These are phyloP conservation scores for Eucalyptus caleyi DNA, from an alignment of 345 rosid genomes.

Conservation along the genomic window DNA sequence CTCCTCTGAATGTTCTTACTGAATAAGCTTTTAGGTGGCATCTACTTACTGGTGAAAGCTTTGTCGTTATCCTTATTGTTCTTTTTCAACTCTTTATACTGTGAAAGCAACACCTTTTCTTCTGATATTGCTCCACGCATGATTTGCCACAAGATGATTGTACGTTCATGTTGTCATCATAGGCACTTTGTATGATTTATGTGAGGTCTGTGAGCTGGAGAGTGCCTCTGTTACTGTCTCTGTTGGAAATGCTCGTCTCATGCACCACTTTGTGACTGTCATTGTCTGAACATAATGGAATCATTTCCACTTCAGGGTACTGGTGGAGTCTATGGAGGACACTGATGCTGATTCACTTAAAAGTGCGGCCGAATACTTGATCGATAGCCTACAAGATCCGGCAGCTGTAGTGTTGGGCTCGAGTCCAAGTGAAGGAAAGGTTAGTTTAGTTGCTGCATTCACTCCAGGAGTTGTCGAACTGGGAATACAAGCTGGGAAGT, in stretches of 20 bases:
- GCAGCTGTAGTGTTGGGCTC: conserved; percentile 78
- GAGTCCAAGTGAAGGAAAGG: conserved; percentile 78
- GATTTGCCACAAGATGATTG: not conserved
- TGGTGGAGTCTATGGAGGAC: conserved; percentile 77
- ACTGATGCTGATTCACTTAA: conserved; percentile 77
- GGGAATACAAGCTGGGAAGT: conserved; percentile 88
- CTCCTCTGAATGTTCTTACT: not conserved
- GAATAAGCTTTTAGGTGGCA: not conserved
- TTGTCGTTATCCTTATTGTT: not conserved
- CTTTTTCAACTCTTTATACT: not conserved
- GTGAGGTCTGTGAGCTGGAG: not conserved
- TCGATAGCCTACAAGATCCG: conserved; percentile 61
- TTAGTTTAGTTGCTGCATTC: conserved; percentile 90
- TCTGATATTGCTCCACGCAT: not conserved
- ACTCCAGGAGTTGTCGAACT: conserved; percentile 52
- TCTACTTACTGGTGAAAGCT: not conserved
- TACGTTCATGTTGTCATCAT: not conserved
- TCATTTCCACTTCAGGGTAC: conserved; percentile 32
- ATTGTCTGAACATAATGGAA: not conserved
- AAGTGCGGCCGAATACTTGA: conserved; percentile 70
- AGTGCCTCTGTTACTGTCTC: not conserved
- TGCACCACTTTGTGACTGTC: not conserved
- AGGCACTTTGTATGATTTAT: not conserved
- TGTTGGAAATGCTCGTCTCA: not conserved
- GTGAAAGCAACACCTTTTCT: not conserved